Percentiles rank a stretch among this genome's conserved stretches.
Conservation (phyloP, 306 rosid species). For the Rosa multiflora region DNA sequence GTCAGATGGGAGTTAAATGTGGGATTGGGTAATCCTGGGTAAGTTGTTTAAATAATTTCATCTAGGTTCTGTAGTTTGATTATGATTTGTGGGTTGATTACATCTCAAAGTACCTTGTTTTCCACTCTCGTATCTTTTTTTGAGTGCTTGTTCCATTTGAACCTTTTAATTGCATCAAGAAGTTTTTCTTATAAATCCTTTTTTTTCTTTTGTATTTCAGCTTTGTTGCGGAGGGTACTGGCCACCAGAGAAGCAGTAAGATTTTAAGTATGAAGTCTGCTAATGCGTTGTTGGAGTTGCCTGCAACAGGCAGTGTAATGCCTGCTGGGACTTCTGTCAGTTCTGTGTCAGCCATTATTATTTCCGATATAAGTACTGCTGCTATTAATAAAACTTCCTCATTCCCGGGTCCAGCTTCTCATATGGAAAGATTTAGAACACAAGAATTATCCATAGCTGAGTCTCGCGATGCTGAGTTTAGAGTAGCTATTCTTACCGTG, state of each 20-base stretch:
- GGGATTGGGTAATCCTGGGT: constrained; percentile 89
- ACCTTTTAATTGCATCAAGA: background rate
- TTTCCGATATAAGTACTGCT: constrained; percentile 54
- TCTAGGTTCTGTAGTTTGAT: background rate
- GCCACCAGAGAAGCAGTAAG: constrained; percentile 86
- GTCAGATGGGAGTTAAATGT: constrained; percentile 72
- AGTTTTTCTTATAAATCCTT: background rate
- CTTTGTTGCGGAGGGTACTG: constrained; percentile 89
- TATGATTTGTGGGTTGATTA: background rate
- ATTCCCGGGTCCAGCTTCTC: constrained; percentile 29
- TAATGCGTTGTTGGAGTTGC: constrained; percentile 86
- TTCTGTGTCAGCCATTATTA: constrained; percentile 59
- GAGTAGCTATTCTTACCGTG: constrained; percentile 85
- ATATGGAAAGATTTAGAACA: constrained; percentile 28
- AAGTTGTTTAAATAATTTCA: constrained; percentile 36
- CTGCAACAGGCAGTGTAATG: constrained; percentile 56
- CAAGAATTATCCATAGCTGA: constrained; percentile 34
- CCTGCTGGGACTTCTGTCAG: constrained; percentile 66
- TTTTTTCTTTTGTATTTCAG: constrained; percentile 45
- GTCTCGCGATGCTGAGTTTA: constrained; percentile 38
- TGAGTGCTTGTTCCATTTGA: background rate
- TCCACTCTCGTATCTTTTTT: background rate
- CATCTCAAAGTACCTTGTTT: background rate
- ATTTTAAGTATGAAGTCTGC: constrained; percentile 85
- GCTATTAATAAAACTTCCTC: constrained; percentile 22